A percentile compares a stretch with the other conserved stretches of the same genome.
Evolutionary conservation across 1,139 yeast genomes (phyloP).

Genomic region (Geotrichum klebahnii): DNA sequence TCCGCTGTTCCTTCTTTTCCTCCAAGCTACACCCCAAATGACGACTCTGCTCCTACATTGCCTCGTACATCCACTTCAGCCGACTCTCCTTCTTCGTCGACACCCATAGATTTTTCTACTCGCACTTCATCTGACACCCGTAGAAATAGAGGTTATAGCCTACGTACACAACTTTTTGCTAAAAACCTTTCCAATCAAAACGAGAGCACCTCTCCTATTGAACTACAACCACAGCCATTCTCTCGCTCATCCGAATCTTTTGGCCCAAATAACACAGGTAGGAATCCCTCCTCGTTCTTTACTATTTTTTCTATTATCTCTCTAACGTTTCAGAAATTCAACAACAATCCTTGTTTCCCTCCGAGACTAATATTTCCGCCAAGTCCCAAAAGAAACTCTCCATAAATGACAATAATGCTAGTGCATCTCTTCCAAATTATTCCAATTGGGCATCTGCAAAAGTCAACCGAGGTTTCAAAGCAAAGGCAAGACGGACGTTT

Average conservation of each 20-base stretch:
- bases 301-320: constrained; percentile 1
- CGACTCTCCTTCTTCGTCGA: neutral
- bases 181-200: constrained; percentile 39
- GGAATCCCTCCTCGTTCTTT: constrained; percentile 2
- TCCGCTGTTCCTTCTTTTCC: constrained; percentile 14
- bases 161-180: constrained; percentile 69
- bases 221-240: constrained; percentile 20
- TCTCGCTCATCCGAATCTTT: constrained; percentile 15
- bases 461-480: constrained; percentile 21
- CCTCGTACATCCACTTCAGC: constrained; percentile 25
- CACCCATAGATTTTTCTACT: neutral
- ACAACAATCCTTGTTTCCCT: constrained; percentile 25
- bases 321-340: constrained; percentile 25
- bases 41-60: constrained; percentile 1
- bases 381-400: constrained; percentile 20
- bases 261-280: constrained; percentile 27
- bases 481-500: constrained; percentile 16
- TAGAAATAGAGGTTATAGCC: constrained; percentile 67
- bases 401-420: constrained; percentile 27
- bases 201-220: constrained; percentile 27
- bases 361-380: constrained; percentile 20
- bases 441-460: constrained; percentile 35
- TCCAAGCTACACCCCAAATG: constrained; percentile 11
- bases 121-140: neutral
- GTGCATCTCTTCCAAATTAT: constrained; percentile 26